Percentiles rank a stretch among this genome's conserved stretches.
Evolutionary conservation across 192 early-diverging fungal genomes (phyloP).

Genomic region (Oehlia diaphana): DNA sequence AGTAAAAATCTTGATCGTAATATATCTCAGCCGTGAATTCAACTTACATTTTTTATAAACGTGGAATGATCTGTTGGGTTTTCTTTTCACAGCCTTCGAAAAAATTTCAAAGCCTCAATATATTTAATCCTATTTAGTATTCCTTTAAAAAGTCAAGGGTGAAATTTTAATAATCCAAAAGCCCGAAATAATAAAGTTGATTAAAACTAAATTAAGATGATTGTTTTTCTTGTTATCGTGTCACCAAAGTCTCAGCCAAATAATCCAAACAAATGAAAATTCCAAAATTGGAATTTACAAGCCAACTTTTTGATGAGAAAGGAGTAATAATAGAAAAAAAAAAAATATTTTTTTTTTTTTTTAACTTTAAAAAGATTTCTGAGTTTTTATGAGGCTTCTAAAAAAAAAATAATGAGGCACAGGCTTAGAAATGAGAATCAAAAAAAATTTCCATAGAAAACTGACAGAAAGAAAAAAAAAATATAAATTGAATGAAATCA

Average conservation of each 20-base stretch:
- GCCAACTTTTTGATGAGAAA: neutral
- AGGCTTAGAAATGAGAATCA: neutral
- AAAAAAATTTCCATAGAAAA: neutral
- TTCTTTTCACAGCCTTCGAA: neutral
- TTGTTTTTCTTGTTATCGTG: neutral
- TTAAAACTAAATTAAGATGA: neutral
- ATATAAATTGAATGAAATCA: neutral
- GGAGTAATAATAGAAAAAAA: no score
- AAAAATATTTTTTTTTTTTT: no score
- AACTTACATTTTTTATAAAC: neutral
- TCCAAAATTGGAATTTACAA: neutral
- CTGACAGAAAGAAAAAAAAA: neutral
- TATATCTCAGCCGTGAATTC: neutral
- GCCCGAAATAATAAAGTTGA: neutral
- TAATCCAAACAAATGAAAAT: neutral
- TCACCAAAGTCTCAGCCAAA: neutral
- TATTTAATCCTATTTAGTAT: neutral
- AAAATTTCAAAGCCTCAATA: neutral
- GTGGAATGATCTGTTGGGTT: neutral
- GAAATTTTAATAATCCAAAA: neutral
- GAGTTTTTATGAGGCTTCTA: neutral
- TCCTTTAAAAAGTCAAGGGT: neutral
- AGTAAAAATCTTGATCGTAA: neutral
- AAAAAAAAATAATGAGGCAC: neutral
- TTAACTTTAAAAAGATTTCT: neutral